Base-by-base conservation (phyloP, 768 basidiomycete species). In the Leccinum ochraceum region DNA sequence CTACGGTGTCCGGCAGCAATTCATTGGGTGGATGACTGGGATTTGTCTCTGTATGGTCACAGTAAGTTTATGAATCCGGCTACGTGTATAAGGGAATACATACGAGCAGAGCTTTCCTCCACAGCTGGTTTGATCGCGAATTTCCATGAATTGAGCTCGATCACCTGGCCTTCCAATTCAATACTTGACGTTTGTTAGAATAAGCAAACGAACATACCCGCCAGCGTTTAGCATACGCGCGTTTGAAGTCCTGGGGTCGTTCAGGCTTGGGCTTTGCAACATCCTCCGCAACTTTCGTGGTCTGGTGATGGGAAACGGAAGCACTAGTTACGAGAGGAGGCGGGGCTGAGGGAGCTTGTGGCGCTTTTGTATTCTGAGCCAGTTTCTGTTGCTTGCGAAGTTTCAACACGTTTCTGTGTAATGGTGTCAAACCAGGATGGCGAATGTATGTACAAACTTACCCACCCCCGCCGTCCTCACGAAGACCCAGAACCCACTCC, bases 401-500 rank as follows among this genome's bases (percentile, higher is more conserved):
- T 74, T 80, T 86, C 48, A 82, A 69, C 28, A 80, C 61, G 60
- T 82, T 81, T 32, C 79, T 82, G 55, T 32, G 32, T 16, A 55
- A 53, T 36, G 26, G 9, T 13, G 42, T 64, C 55, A 54, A 57
- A 44, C 30, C 46, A 11, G n/a, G 44, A 58, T 54, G 26, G 8
- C 13, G 63, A 60, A 58, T 13, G 22, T 48, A 53, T 30, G 24
- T 49, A 13, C 39, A 49, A 37, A 78, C 84, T 72, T 69, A 88
- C 88, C 86, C 86, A 63, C 78, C 84, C 50, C 86, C 85, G 37
- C 86, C 87, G 39, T 79, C 77, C 50, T 79, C 70, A 56, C 77
- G 79, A 53, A 89, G 71, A n/a, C 85, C 87, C 8, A 79, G 66
- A 17, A 79, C 73, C 89, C 88, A 90, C 53, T 75, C 70, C 4